Evolutionary conservation across 2,329 filamentous ascomycete species (phyloP).

Genomic region (Aspergillus viridinutans): DNA sequence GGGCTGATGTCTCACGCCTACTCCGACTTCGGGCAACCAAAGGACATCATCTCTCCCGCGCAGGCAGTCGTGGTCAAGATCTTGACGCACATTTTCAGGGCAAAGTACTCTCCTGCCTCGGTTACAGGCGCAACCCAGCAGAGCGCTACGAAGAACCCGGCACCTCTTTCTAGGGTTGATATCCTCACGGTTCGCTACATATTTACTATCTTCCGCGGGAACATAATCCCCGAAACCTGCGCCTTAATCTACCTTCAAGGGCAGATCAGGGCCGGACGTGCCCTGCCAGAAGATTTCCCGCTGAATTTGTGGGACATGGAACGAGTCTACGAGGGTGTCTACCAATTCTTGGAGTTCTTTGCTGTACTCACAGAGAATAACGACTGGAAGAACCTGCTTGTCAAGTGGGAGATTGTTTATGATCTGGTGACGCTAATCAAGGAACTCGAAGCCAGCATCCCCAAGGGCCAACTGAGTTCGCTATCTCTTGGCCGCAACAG

Average conservation of each 20-base stretch:
- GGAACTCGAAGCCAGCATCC: conserved; percentile 81
- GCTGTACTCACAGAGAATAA: conserved; percentile 82
- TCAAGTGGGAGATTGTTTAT: conserved; percentile 87
- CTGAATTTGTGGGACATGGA: conserved; percentile 98
- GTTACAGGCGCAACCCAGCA: conserved; percentile 47
- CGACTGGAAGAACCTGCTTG: conserved; percentile 76
- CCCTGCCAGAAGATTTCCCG: conserved; percentile 81
- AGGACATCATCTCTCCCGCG: conserved; percentile 92
- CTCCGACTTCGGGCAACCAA: conserved; percentile 83
- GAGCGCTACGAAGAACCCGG: conserved; percentile 55
- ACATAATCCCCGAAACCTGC: conserved; percentile 89
- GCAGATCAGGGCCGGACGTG: conserved; percentile 73
- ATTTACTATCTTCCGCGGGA: conserved; percentile 85
- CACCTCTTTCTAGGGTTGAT: conserved; percentile 52
- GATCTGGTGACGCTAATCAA: conserved; percentile 84
- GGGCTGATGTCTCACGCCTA: conserved; percentile 88
- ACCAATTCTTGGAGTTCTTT: conserved; percentile 91
- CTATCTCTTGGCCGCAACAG: conserved; percentile 30
- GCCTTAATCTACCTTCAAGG: conserved; percentile 93
- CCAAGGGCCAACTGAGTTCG: conserved; percentile 66
- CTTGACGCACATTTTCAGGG: conserved; percentile 82
- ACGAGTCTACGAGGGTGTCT: conserved; percentile 87
- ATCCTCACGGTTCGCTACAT: conserved; percentile 77
- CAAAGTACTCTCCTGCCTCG: conserved; percentile 50
- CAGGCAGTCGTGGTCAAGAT: conserved; percentile 91